phyloP scores from a whole-genome alignment of 371 early-diverging fungal genomes.

The Lichtheimia hyalospora region DNA sequence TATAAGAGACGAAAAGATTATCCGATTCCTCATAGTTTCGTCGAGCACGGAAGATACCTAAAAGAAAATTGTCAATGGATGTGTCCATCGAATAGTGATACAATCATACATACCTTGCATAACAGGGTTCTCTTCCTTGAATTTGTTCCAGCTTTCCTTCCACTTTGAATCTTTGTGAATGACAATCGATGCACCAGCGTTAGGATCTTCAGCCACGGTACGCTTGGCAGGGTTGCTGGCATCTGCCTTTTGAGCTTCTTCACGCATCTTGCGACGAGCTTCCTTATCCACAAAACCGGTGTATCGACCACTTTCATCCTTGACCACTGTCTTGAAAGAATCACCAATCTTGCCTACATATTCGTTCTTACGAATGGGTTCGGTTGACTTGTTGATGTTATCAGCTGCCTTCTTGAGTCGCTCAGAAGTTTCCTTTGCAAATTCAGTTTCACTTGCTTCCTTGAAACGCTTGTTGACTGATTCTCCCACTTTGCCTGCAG shows the following conservation, averaged over 20 bases:
- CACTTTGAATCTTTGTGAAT: constrained; percentile 90
- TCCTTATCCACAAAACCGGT: constrained; percentile 80
- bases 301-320: constrained; percentile 75
- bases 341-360: constrained; percentile 73
- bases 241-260: constrained; percentile 46
- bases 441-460: constrained; percentile 83
- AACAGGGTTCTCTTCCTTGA: constrained; percentile 88
- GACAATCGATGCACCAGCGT: constrained; percentile 88
- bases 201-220: constrained; percentile 46
- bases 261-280: constrained; percentile 63
- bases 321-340: constrained; percentile 70
- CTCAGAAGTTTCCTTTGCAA: constrained; percentile 78
- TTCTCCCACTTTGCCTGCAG: constrained; percentile 74
- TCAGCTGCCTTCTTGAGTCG: constrained; percentile 64
- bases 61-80: not conserved
- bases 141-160: constrained; percentile 91
- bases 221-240: constrained; percentile 14
- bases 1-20: constrained; percentile 80
- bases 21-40: constrained; percentile 89
- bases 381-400: constrained; percentile 64
- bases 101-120: constrained; percentile 62
- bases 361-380: constrained; percentile 75
- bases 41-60: constrained; percentile 74
- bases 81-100: not conserved
- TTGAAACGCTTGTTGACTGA: constrained; percentile 78